Percentiles rank a stretch among this genome's conserved stretches.
These are phyloP conservation scores for Pichia thaimueangensis DNA, from an alignment of 805 yeast genomes.

Conservation along the genomic window DNA sequence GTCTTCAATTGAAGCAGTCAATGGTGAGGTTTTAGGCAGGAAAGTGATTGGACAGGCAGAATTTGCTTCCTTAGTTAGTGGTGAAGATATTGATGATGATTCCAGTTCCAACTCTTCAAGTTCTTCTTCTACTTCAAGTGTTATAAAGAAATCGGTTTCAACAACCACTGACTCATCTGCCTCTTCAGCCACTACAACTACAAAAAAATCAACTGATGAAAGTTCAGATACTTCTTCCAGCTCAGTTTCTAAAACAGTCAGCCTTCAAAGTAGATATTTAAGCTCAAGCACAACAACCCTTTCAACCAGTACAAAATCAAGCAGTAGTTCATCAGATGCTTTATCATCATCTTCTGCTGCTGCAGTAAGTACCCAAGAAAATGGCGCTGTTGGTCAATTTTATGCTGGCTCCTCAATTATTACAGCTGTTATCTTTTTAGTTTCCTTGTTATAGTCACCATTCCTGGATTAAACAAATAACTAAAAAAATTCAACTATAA, in stretches of 20 bases:
- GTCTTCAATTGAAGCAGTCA: slow-evolving; percentile 50
- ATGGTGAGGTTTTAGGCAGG: slow-evolving; percentile 61
- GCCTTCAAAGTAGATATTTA: background rate
- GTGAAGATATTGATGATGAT: slow-evolving; percentile 8
- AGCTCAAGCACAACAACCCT: slow-evolving; percentile 3
- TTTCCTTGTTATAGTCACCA: no score
- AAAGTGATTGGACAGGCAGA: slow-evolving; percentile 37
- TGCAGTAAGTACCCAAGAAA: background rate
- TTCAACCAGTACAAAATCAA: background rate
- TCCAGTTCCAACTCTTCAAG: background rate
- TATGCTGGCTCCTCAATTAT: background rate
- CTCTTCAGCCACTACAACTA: background rate
- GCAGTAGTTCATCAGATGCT: background rate
- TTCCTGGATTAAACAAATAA: no score
- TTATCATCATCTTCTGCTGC: background rate
- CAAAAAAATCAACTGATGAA: background rate
- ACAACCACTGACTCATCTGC: background rate
- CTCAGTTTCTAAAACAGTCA: slow-evolving; percentile 1
- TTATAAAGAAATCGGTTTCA: background rate
- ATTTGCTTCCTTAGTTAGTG: slow-evolving; percentile 33
- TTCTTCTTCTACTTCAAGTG: background rate
- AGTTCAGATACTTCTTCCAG: background rate
- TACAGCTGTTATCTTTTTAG: slow-evolving; percentile 1
- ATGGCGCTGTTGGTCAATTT: background rate
- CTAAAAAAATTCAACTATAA: no score